Percentiles rank a stretch among this genome's conserved stretches.
These are phyloP conservation scores for Pyronema domesticum DNA, from an alignment of 495 filamentous ascomycete species.

Conservation along the genomic window DNA sequence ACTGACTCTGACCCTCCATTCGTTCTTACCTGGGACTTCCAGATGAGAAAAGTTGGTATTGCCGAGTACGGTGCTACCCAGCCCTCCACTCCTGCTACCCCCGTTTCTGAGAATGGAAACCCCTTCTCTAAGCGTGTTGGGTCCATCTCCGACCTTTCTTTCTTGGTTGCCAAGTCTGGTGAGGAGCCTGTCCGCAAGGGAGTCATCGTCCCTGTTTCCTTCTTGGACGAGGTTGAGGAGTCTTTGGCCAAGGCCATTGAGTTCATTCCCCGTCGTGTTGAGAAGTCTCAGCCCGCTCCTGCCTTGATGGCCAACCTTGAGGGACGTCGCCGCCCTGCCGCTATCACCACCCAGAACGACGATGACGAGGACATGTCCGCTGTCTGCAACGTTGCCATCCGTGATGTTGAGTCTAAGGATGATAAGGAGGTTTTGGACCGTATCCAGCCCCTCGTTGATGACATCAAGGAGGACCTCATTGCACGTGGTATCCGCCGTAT, in stretches of 20 bases:
- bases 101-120: conserved; percentile 39
- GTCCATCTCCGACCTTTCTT: conserved; percentile 94
- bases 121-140: conserved; percentile 55
- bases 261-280: conserved; percentile 39
- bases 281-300: conserved; percentile 10
- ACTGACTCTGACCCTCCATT: conserved; percentile 54
- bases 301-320: conserved; percentile 55
- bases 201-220: conserved; percentile 82
- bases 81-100: conserved; percentile 75
- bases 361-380: conserved; percentile 61
- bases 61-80: conserved; percentile 68
- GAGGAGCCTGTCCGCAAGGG: conserved; percentile 74
- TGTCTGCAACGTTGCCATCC: conserved; percentile 80
- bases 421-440: conserved; percentile 63
- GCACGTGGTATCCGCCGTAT: conserved; percentile 67
- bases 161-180: conserved; percentile 47
- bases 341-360: conserved; percentile 29
- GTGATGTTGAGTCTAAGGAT: conserved; percentile 71
- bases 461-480: conserved; percentile 68
- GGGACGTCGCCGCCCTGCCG: conserved; percentile 46
- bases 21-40: conserved; percentile 86
- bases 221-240: conserved; percentile 86
- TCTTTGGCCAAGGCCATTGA: conserved; percentile 64
- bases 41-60: conserved; percentile 64
- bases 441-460: conserved; percentile 56